Evolutionary conservation across 257 asterid species (phyloP), one percentile per base, ranked within the genome.

Genomic region (Petrea volubilis): DNA sequence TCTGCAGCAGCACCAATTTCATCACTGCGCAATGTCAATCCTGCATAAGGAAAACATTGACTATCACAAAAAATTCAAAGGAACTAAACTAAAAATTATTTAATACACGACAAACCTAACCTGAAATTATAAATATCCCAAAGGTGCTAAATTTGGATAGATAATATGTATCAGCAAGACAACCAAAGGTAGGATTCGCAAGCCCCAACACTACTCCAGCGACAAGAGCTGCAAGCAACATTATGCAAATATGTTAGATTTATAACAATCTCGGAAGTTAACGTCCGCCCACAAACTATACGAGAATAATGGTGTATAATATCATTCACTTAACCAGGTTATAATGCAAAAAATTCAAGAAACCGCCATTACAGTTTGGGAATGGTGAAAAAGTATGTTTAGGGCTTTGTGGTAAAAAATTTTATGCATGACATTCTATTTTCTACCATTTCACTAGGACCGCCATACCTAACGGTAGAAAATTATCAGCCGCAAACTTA

Each of bases 1-100:
- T 91, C 93, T 41, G 82, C 88, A 72, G 99, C 99, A 34, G 88
- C 95, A 74, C 92, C 91, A 46, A 94, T 80, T 78, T 90, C 95
- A 74, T 88, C 96, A 77, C 91, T 85, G 53, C 84, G 89, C 81
- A 94, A 66, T 3, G 93, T 94, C 80, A 94, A 77, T 56, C 99
- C 98, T 91, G 78, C 56, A 51, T 56, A 70, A 71, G 5, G 57
- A 69, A 74, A 68, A 71, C 13, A 36, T 20, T 34, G 9, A 74
- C 21, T 13, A 67, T 64, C 62, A 65, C 69, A 36, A 59, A 41
- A 23, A 59, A 18, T 3, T 27, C 11, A 20, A 40, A 72, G 29
- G 55, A 60, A 27, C 33, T 10, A 76, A 31, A 50, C 28, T 40
- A 15, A 27, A 61, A 17, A 47, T 18, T 34, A 13, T 27, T 17